Evolutionary conservation across 106 monocot species (phyloP).

Genomic region (Chionographis japonica): DNA sequence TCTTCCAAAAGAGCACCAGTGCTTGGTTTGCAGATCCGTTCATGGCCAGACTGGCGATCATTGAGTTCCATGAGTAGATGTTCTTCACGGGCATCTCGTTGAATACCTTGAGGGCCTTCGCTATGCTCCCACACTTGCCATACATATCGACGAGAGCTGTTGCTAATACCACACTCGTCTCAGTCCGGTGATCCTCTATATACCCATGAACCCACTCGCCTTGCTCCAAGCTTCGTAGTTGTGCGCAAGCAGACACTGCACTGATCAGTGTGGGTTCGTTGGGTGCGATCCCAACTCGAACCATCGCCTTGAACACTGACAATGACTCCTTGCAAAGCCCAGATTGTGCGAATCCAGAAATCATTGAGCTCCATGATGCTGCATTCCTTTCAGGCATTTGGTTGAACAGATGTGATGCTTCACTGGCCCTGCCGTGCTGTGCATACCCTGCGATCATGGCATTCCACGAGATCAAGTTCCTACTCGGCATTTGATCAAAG

Average conservation of each 20-base stretch:
- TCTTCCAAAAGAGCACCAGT: slow-evolving; percentile 60
- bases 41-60: slow-evolving; percentile 56
- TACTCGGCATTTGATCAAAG: slow-evolving; percentile 50
- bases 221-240: slow-evolving; percentile 32
- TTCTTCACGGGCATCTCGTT: slow-evolving; percentile 53
- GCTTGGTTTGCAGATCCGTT: slow-evolving; percentile 44
- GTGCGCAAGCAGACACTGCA: slow-evolving; percentile 44
- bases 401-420: slow-evolving; percentile 42
- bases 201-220: slow-evolving; percentile 33
- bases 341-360: slow-evolving; percentile 47
- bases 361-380: slow-evolving; percentile 54
- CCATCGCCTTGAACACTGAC: slow-evolving; percentile 37
- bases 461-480: slow-evolving; percentile 71
- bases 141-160: slow-evolving; percentile 68
- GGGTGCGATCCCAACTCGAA: slow-evolving; percentile 15
- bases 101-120: slow-evolving; percentile 41
- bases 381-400: slow-evolving; percentile 48
- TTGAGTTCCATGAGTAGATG: slow-evolving; percentile 62
- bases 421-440: slow-evolving; percentile 1
- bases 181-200: slow-evolving; percentile 4
- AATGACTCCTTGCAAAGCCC: slow-evolving; percentile 43
- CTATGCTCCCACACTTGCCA: slow-evolving; percentile 61
- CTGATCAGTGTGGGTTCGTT: slow-evolving; percentile 53
- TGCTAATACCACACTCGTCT: slow-evolving; percentile 20
- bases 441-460: slow-evolving; percentile 67